phyloP scores from a whole-genome alignment of 352 stramenopile genomes.

The Phytopythium ostracodes region DNA sequence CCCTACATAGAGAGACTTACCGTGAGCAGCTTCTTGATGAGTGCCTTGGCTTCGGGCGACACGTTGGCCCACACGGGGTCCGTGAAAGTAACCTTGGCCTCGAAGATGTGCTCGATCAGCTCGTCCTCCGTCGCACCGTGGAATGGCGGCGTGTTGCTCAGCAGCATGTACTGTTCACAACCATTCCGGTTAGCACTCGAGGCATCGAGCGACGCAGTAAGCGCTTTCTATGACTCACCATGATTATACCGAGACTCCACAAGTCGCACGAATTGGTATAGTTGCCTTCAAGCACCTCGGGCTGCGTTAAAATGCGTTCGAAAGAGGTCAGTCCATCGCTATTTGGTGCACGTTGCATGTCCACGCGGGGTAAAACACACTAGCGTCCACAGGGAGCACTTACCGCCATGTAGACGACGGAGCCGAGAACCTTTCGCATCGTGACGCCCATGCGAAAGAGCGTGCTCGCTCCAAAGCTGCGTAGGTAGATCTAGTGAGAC shows the following conservation, averaged over 20 bases:
- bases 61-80: constrained; percentile 47
- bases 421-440: constrained; percentile 79
- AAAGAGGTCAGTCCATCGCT: constrained; percentile 2
- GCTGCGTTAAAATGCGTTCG: constrained; percentile 22
- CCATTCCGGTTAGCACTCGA: background rate
- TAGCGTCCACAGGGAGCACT: background rate
- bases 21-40: constrained; percentile 73
- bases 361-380: background rate
- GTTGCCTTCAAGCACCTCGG: constrained; percentile 63
- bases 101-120: constrained; percentile 72
- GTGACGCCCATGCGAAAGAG: constrained; percentile 69
- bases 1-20: constrained; percentile 17
- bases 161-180: constrained; percentile 62
- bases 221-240: constrained; percentile 27
- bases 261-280: constrained; percentile 76
- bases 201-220: background rate
- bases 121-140: constrained; percentile 64
- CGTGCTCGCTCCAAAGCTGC: constrained; percentile 74
- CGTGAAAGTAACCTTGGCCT: constrained; percentile 50
- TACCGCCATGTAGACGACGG: constrained; percentile 84
- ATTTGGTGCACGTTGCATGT: too few relatives aligned
- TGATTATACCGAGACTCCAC: constrained; percentile 82
- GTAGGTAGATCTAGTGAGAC: background rate
- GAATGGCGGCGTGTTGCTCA: constrained; percentile 76
- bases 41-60: constrained; percentile 57